Base-by-base conservation (phyloP, 768 basidiomycete genomes). In the Suillus americanus region DNA sequence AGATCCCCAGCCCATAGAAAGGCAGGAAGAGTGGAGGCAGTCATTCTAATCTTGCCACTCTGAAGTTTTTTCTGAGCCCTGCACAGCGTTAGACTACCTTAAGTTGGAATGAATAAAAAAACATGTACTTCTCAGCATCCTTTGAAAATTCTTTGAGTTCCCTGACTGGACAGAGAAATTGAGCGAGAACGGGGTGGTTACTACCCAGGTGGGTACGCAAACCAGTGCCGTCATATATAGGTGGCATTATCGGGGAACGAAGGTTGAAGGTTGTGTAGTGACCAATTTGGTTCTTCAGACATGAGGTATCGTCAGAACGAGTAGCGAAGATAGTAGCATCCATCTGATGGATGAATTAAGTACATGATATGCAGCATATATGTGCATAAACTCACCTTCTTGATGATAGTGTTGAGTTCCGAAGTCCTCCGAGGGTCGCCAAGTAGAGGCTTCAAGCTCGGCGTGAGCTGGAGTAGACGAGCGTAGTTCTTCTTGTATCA, bases 1-100 rank as follows among this genome's bases (percentile, higher is more conserved):
- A 1, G 8, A 35, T 64, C 54, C 5, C 50, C 54, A 3, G 57
- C 37, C 60, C 63, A 68, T 18, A 66, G 40, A 30, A 68, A 66
- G 1, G 45, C 43, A 4, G 67, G 65, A 12, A 53, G 61, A 2
- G 43, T 18, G 2, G 20, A 51, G 3, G 25, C 13, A 3, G 48
- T 8, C 61, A 67, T 61, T 4, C 6, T 45, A 38, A 67, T 64
- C 25, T 60, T 62, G 18, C 64, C 51, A 16, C 6, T 48, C 9
- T 60, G 16, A 5, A 67, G 4, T 56, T 5, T 6, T 6, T 35
- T 37, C 20, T 51, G 20, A 45, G 43, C 43, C 20, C 43, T 45
- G 43, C 7, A 45, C 6, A 2, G 8, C 8, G 20, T 45, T 46
- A 30, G 33, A 46, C 40, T 25, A 25, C 45, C 40, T 41, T 53